phyloP scores from a whole-genome alignment of 768 basidiomycete species.

The Phaeotremella skinneri region DNA sequence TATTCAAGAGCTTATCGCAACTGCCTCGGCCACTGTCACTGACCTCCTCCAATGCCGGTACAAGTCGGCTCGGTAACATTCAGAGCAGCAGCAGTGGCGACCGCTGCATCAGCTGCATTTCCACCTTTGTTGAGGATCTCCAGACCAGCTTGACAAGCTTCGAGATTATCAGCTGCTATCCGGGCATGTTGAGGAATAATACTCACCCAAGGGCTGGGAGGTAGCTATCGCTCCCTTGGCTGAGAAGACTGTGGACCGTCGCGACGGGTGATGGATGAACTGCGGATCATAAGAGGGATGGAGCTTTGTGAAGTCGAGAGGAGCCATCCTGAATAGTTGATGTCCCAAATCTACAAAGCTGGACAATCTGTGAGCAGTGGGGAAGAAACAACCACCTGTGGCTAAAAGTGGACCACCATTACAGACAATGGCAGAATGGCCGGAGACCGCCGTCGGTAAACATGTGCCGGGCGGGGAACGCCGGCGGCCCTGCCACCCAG shows the following conservation, averaged over 20 bases:
- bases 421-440: background rate
- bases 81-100: conserved; percentile 85
- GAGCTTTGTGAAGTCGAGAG: conserved; percentile 64
- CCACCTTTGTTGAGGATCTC: conserved; percentile 90
- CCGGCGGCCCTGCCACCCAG: background rate
- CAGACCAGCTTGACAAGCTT: conserved; percentile 85
- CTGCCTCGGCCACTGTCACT: no score
- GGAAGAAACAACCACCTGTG: no score
- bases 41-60: conserved; percentile 59
- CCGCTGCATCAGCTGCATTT: conserved; percentile 97
- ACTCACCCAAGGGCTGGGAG: conserved; percentile 65
- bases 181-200: background rate
- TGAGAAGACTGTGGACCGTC: conserved; percentile 80
- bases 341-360: background rate
- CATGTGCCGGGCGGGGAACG: background rate
- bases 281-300: conserved; percentile 63
- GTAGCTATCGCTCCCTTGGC: conserved; percentile 82
- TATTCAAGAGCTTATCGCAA: background rate
- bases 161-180: background rate
- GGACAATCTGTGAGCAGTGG: no score
- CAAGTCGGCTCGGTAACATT: conserved; percentile 84
- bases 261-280: conserved; percentile 72
- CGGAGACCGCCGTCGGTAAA: conserved; percentile 4
- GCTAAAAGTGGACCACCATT: no score
- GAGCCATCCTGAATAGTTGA: conserved; percentile 30